Conservation (phyloP, 257 asterid genomes). For the Solanum clarkiae region DNA sequence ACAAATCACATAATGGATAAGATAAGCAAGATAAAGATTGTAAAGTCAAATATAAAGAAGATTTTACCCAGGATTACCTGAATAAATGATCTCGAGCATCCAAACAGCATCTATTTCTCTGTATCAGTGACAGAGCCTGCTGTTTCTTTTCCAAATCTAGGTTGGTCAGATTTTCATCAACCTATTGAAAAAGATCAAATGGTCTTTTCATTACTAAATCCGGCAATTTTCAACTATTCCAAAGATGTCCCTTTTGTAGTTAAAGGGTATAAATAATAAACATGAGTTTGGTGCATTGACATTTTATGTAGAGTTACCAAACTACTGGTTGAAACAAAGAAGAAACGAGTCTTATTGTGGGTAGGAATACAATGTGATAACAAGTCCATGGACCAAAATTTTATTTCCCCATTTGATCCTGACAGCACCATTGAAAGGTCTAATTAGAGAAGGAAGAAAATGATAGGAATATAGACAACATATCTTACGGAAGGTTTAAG, state of each 20-base stretch:
- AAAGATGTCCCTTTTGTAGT: background rate
- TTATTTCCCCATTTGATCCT: background rate
- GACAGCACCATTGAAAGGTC: background rate
- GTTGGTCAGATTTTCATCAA: conserved; percentile 70
- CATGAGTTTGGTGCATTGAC: background rate
- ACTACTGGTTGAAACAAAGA: background rate
- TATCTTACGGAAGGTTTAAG: conserved; percentile 15
- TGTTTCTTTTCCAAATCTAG: conserved; percentile 86
- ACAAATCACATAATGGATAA: conserved; percentile 10
- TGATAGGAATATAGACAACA: conserved; percentile 2
- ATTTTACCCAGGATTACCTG: conserved; percentile 37
- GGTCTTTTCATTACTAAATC: background rate
- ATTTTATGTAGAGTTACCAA: background rate
- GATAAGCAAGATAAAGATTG: conserved; percentile 11
- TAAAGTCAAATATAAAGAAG: background rate
- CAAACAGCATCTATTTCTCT: conserved; percentile 47
- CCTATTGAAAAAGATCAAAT: conserved; percentile 32
- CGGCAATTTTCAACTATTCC: background rate
- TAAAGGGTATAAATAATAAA: background rate
- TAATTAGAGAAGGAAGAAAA: conserved; percentile 5
- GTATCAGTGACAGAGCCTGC: conserved; percentile 86
- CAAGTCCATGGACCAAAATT: background rate
- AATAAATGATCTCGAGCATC: conserved; percentile 72
- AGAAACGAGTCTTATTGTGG: background rate
- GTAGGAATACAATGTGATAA: background rate